Base-by-base conservation (phyloP, 1,139 yeast species). In the Scheffersomyces parashehatae region DNA sequence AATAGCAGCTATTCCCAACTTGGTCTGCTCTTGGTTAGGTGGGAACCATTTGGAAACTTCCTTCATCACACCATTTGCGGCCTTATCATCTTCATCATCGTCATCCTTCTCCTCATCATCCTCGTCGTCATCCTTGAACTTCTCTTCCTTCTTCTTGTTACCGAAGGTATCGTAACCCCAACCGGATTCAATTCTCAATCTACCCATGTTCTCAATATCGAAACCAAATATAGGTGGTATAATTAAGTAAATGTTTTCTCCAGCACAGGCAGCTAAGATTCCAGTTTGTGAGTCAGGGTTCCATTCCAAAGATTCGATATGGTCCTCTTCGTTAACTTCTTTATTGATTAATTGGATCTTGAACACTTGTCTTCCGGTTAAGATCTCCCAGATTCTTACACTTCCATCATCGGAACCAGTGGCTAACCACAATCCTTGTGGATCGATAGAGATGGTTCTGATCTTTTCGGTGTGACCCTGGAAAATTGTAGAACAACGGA, bases 351-450 rank as follows among this genome's bases (percentile, higher is more conserved):
- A 67, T 44, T 73, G 73, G 24, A 82, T 73, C 49, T 82, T 78
- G 77, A 81, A 88, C 40, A 93, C 87, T 70, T 91, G 95, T 68
- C 99, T 83, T 39, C 99, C 99, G 4, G 98, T 89, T 47, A 90
- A 73, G 12, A 90, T 82, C 70, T 95, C 99, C 99, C 99, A 93
- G 14, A 93, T 78, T 56, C 97, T 79, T n/a, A 93, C 90, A 24
- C 91, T 79, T 40, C 97, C 98, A 64, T 93, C 99, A 62, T 93
- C 99, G 24, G 97, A 88, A 44, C 98, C 99, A 8, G 99, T 93
- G 16, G 99, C 99, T 50, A 93, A 73, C 93, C 96, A 93, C 56
- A 87, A 75, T 7, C 99, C 99, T 41, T 83, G 77, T 41, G 97
- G 96, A 62, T 93, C 96, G 41, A 91, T 79, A 10, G 93, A 81